Base-by-base conservation (phyloP, 2,329 filamentous ascomycete species). In the Talaromyces sp. region DNA sequence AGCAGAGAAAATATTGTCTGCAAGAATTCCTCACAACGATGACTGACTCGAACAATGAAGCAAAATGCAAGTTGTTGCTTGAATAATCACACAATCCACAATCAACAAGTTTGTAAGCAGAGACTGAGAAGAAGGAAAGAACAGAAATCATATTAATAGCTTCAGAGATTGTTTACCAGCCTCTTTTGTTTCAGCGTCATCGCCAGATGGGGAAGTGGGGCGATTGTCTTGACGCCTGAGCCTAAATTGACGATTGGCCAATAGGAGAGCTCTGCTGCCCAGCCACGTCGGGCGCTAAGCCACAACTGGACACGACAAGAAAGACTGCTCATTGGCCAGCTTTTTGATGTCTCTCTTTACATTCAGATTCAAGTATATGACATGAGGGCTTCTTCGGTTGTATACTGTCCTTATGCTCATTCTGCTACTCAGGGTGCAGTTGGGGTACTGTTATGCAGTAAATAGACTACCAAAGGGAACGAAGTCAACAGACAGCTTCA, bases 251-350 rank as follows among this genome's bases (percentile, higher is more conserved):
- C 2, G 0, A 5, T 34, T 25, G 36, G 5, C 61, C 51, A 63
- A 63, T 63, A 17, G 17, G 19, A 47, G 7, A 11, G 13, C 15
- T 4, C 15, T 34, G 5, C 25, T 25, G n/a, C 29, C 61, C 61
- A 58, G 61, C 61, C 51, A 36, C 49, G 27, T 36, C 13, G 15
- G 34, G 19, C 47, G 49, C 61, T 63, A 54, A 53, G n/a, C 61
- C 49, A 10, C n/a, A 56, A 43, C 13, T 38, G 31, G 59, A 38
- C 1, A 54, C n/a, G 15, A 2, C 29, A 3, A 53, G n/a, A 13
- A 34, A 10, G 15, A 54, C 17, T 5, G 47, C n/a, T 34, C 29
- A 54, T 34, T 54, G 27, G 27, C 4, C 13, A n/a, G 22, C 2
- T 54, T 49, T 25, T 38, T 22, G 25, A 29, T 29, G 49, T 31